Evolutionary conservation across 768 basidiomycete species (phyloP).

Genomic region (Leccinum variicolor): DNA sequence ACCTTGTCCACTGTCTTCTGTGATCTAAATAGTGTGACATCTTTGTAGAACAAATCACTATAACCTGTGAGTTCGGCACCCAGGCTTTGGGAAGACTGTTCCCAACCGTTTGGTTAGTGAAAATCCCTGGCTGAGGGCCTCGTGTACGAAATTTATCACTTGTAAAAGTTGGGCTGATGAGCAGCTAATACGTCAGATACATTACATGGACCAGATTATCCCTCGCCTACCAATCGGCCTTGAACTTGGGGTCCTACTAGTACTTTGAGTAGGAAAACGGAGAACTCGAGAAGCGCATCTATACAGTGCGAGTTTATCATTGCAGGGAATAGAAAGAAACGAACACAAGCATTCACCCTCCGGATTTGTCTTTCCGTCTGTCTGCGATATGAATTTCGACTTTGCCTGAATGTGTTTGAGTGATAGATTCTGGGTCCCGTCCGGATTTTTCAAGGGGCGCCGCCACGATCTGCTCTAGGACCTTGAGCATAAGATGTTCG

Average conservation of each 20-base stretch:
- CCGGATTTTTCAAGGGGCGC: conserved; percentile 8
- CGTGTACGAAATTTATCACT: conserved; percentile 67
- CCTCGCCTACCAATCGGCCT: conserved; percentile 38
- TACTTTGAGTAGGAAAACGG: conserved; percentile 35
- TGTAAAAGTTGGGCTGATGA: conserved; percentile 63
- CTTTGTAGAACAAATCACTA: conserved; percentile 88
- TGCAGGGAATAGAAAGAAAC: conserved; percentile 2
- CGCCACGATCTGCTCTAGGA: conserved; percentile 31
- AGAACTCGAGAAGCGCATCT: conserved; percentile 25
- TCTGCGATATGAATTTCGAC: conserved; percentile 36
- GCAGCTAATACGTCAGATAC: background rate
- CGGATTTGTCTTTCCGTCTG: conserved; percentile 30
- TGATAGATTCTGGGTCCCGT: background rate
- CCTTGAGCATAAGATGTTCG: conserved; percentile 28
- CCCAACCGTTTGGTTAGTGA: conserved; percentile 65
- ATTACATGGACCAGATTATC: background rate
- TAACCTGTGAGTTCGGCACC: background rate
- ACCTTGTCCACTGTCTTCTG: conserved; percentile 82
- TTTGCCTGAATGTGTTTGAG: conserved; percentile 13
- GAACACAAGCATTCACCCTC: conserved; percentile 24
- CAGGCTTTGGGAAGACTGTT: conserved; percentile 4
- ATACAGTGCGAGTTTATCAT: background rate
- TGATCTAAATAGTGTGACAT: conserved; percentile 71
- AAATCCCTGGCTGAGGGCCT: conserved; percentile 51
- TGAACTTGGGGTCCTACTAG: conserved; percentile 33